Conservation (phyloP, 116 monocot species). For the Trichopus zeylanicus region DNA sequence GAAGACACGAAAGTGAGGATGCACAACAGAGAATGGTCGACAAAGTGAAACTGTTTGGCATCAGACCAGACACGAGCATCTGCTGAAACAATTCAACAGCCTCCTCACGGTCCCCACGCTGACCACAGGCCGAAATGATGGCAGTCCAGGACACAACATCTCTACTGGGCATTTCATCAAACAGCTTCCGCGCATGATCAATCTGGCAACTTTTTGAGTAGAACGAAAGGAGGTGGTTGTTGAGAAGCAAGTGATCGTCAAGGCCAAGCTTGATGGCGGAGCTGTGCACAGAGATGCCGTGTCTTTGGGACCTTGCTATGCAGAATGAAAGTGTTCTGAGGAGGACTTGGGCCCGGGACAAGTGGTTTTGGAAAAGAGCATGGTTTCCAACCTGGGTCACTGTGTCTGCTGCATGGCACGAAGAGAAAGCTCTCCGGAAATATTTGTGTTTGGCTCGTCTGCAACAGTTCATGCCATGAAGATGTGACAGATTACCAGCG, state of each 20-base stretch:
- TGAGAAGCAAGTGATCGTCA: conserved; percentile 16
- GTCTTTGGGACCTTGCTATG: conserved; percentile 13
- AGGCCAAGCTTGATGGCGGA: conserved; percentile 51
- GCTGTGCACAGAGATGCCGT: conserved; percentile 30
- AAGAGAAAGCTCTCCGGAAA: too few species aligned
- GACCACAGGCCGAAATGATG: conserved; percentile 37
- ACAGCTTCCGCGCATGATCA: conserved; percentile 38
- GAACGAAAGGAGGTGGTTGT: conserved; percentile 42
- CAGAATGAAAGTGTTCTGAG: conserved; percentile 20
- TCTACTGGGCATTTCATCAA: conserved; percentile 46
- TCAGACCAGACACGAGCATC: conserved; percentile 22
- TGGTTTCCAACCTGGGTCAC: too few species aligned
- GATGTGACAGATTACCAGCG: too few species aligned
- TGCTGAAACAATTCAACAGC: conserved; percentile 32
- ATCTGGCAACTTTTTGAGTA: conserved; percentile 24
- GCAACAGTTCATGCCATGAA: too few species aligned
- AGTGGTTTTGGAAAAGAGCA: too few species aligned
- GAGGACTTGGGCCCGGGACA: neutral
- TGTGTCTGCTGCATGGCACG: too few species aligned
- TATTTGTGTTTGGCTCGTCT: too few species aligned
- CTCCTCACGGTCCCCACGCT: conserved; percentile 11
- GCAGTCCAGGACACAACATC: conserved; percentile 73
- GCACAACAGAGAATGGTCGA: conserved; percentile 44
- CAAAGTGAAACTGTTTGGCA: conserved; percentile 60
- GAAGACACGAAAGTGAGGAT: conserved; percentile 9